phyloP scores from a whole-genome alignment of 139 green algal species.

The Coelastrella sp. region DNA sequence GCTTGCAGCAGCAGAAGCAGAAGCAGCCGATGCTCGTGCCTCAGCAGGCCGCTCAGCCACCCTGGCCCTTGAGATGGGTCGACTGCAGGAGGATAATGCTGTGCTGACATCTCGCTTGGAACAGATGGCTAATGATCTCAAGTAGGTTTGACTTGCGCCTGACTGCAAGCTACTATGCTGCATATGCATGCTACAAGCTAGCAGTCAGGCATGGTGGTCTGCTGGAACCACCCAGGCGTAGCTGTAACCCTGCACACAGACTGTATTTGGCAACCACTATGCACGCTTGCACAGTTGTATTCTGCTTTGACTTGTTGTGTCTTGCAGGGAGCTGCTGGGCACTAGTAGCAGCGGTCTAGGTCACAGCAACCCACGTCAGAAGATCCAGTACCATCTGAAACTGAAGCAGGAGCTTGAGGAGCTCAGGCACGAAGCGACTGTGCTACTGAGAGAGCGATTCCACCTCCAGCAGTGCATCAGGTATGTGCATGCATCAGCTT shows the following conservation, averaged over 20 bases:
- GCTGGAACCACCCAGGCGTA: neutral
- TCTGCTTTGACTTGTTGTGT: neutral
- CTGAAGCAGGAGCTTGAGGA: conserved; percentile 76
- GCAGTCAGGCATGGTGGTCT: neutral
- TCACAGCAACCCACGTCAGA: conserved; percentile 71
- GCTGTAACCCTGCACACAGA: neutral
- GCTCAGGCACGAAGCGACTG: conserved; percentile 71
- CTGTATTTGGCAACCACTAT: neutral
- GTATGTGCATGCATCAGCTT: conserved; percentile 32
- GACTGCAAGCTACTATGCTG: neutral
- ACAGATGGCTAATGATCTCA: conserved; percentile 64
- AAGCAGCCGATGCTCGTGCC: conserved; percentile 26
- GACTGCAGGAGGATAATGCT: conserved; percentile 67
- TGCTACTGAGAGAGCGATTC: conserved; percentile 74
- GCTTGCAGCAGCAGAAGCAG: conserved; percentile 4
- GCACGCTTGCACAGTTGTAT: neutral
- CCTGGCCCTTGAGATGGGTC: conserved; percentile 57
- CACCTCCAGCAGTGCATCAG: conserved; percentile 75
- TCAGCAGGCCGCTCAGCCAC: conserved; percentile 21
- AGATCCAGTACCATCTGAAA: conserved; percentile 67
- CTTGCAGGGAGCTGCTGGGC: conserved; percentile 47
- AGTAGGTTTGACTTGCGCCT: conserved; percentile 27
- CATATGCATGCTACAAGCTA: neutral
- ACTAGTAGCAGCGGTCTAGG: conserved; percentile 49
- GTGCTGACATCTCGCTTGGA: conserved; percentile 54